phyloP scores from a whole-genome alignment of 2,329 filamentous ascomycete species.

The Mollisiaceae sp. region DNA sequence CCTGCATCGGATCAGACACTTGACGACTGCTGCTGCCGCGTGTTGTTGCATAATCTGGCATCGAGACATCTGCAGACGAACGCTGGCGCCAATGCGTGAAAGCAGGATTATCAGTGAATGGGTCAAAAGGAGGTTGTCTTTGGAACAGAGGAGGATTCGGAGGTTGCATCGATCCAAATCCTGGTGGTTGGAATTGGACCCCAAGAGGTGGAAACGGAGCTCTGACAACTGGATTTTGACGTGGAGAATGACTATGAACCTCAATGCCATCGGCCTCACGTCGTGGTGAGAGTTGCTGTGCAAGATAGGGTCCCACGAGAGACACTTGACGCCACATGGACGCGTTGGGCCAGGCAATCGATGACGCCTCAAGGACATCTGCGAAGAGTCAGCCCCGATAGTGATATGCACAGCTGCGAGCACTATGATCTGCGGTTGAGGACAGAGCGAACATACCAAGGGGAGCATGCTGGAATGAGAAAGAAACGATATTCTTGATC shows the following conservation, averaged over 20 bases:
- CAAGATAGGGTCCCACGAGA: conserved; percentile 43
- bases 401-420: conserved; percentile 5
- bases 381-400: background rate
- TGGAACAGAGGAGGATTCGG: conserved; percentile 34
- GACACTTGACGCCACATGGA: conserved; percentile 66
- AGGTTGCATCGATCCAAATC: conserved; percentile 39
- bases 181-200: conserved; percentile 34
- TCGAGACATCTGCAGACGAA: conserved; percentile 50
- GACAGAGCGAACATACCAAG: conserved; percentile 55
- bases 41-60: conserved; percentile 51
- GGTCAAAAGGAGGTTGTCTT: conserved; percentile 45
- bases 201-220: conserved; percentile 36
- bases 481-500: conserved; percentile 74
- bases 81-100: conserved; percentile 42
- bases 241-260: conserved; percentile 68
- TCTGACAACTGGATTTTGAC: conserved; percentile 41
- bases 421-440: conserved; percentile 6
- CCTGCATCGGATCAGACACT: conserved; percentile 39
- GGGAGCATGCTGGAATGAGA: conserved; percentile 87
- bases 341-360: conserved; percentile 81
- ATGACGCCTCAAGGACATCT: conserved; percentile 75
- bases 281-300: conserved; percentile 41
- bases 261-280: conserved; percentile 53
- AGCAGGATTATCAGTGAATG: conserved; percentile 45
- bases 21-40: conserved; percentile 44